These are phyloP conservation scores for Diplocarpon rosae DNA, from an alignment of 2,329 filamentous ascomycete species.

Conservation along the genomic window DNA sequence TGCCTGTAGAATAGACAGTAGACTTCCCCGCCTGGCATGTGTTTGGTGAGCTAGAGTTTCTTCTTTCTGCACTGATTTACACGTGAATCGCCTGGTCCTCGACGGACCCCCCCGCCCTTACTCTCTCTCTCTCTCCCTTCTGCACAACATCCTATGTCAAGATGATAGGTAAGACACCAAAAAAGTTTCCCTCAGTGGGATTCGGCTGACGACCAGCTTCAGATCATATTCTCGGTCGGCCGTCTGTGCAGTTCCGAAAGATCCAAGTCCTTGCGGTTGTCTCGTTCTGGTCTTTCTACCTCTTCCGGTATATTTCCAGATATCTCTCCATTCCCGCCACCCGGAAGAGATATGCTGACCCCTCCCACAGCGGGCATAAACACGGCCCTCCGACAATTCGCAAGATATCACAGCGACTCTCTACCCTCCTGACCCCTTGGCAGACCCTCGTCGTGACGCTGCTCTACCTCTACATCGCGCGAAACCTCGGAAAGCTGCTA, in stretches of 20 bases:
- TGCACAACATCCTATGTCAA: conserved; percentile 14
- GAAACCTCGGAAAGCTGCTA: conserved; percentile 88
- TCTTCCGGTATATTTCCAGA: conserved; percentile 54
- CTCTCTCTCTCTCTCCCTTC: too few relatives aligned
- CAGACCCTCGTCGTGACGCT: conserved; percentile 80
- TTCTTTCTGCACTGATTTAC: too few relatives aligned
- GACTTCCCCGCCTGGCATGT: too few relatives aligned
- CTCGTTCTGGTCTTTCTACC: conserved; percentile 80
- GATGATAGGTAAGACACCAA: conserved; percentile 20
- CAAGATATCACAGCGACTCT: conserved; percentile 59
- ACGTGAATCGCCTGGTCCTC: too few relatives aligned
- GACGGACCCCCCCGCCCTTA: too few relatives aligned
- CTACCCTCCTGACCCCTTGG: conserved; percentile 69
- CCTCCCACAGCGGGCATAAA: conserved; percentile 54
- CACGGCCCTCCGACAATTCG: conserved; percentile 77
- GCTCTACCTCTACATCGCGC: conserved; percentile 79
- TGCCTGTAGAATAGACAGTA: too few relatives aligned
- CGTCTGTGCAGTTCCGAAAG: conserved; percentile 82
- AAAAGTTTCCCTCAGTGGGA: neutral
- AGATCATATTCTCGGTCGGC: conserved; percentile 88
- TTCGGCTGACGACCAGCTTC: neutral
- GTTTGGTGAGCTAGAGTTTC: too few relatives aligned
- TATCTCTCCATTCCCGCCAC: neutral
- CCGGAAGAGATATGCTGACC: conserved; percentile 3
- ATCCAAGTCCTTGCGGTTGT: conserved; percentile 87